Evolutionary conservation across 495 filamentous ascomycete species (phyloP).

Genomic region (Cenococcum geophilum): DNA sequence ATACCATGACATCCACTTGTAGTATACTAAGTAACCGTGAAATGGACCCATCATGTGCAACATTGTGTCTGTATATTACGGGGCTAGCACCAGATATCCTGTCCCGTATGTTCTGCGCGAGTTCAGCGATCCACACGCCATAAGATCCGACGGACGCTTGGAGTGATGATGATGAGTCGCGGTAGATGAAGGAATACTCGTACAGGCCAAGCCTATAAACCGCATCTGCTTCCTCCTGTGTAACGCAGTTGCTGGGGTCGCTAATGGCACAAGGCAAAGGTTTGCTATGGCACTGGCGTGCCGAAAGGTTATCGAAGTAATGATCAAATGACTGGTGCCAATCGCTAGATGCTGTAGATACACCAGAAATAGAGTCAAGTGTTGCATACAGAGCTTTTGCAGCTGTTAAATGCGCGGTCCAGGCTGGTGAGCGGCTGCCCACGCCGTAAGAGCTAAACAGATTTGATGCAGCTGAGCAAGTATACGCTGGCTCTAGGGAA

Average conservation of each 20-base stretch:
- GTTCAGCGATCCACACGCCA: constrained; percentile 60
- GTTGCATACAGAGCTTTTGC: constrained; percentile 44
- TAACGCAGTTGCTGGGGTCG: constrained; percentile 50
- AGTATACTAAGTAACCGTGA: constrained; percentile 56
- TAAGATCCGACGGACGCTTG: constrained; percentile 47
- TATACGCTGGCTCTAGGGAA: constrained; percentile 58
- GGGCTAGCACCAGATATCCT: constrained; percentile 36
- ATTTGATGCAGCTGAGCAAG: constrained; percentile 44
- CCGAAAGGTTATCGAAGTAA: constrained; percentile 68
- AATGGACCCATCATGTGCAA: constrained; percentile 65
- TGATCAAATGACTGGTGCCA: constrained; percentile 64
- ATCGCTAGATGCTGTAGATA: constrained; percentile 46
- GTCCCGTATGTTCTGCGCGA: constrained; percentile 52
- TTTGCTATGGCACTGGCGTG: constrained; percentile 59
- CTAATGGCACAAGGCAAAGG: constrained; percentile 54
- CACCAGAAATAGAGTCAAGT: constrained; percentile 56
- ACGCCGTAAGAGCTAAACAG: constrained; percentile 47
- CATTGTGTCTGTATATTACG: constrained; percentile 56
- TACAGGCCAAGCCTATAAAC: constrained; percentile 65
- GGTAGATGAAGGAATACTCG: constrained; percentile 65
- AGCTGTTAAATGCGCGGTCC: constrained; percentile 54
- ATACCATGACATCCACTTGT: constrained; percentile 62
- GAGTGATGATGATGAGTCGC: constrained; percentile 52
- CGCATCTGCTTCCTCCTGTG: constrained; percentile 48
- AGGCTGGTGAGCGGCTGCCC: constrained; percentile 42